Conservation (phyloP, 805 yeast species). For the Candida sonorensis region DNA sequence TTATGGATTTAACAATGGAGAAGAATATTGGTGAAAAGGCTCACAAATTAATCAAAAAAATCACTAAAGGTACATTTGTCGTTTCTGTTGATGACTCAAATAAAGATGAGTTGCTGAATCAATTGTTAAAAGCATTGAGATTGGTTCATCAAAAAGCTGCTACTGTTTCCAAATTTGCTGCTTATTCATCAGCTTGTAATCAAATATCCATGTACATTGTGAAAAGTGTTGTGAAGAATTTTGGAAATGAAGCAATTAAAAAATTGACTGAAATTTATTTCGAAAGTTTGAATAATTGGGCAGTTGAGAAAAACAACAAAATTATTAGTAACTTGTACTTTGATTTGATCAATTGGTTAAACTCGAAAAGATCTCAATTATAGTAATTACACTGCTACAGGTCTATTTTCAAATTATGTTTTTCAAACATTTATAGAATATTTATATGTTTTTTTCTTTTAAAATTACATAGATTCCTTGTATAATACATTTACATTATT, state of each 20-base stretch:
- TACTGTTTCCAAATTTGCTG: slow-evolving; percentile 36
- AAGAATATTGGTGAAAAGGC: slow-evolving; percentile 67
- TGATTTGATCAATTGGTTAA: slow-evolving; percentile 77
- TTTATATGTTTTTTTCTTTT: too few species aligned
- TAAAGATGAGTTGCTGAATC: slow-evolving; percentile 7
- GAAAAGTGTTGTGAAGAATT: slow-evolving; percentile 40
- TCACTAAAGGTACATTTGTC: slow-evolving; percentile 40
- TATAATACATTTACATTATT: slow-evolving; percentile 2
- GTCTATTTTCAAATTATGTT: too few species aligned
- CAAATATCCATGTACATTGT: slow-evolving; percentile 61
- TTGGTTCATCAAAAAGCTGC: slow-evolving; percentile 40
- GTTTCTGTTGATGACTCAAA: slow-evolving; percentile 6
- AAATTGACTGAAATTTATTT: slow-evolving; percentile 51
- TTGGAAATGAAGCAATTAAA: slow-evolving; percentile 32
- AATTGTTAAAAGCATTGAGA: slow-evolving; percentile 23
- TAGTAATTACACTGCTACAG: background rate
- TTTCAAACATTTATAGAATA: too few species aligned
- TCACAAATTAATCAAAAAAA: slow-evolving; percentile 58
- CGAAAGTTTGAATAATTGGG: slow-evolving; percentile 55
- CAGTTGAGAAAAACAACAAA: slow-evolving; percentile 37
- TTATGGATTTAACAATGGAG: slow-evolving; percentile 65
- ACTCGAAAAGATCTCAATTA: slow-evolving; percentile 35
- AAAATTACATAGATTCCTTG: background rate
- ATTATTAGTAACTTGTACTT: slow-evolving; percentile 53
- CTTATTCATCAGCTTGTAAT: slow-evolving; percentile 50